Evolutionary conservation across 176 grass and related monocot genomes (phyloP).

Genomic region (Avena insularis): DNA sequence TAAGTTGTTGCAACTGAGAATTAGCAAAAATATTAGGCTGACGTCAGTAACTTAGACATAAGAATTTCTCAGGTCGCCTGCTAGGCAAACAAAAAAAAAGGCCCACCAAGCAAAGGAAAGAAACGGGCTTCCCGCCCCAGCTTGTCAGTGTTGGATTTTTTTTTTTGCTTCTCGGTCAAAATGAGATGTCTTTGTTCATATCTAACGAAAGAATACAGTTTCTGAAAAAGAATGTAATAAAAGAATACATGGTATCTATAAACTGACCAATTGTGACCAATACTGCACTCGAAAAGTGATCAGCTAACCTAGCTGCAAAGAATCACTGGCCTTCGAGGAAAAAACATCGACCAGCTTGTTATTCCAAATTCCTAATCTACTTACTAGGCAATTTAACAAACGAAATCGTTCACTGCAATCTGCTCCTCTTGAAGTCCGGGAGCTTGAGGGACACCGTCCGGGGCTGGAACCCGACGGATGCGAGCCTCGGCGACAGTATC

Average conservation of each 20-base stretch:
- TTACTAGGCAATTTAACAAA: background rate
- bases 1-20: too few species aligned
- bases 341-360: slow-evolving; percentile 16
- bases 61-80: too few species aligned
- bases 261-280: background rate
- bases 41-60: too few species aligned
- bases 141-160: too few species aligned
- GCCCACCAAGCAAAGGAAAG: too few species aligned
- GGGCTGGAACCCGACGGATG: slow-evolving; percentile 57
- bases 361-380: slow-evolving; percentile 8
- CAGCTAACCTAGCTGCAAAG: slow-evolving; percentile 13
- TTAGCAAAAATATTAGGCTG: too few species aligned
- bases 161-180: too few species aligned
- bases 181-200: background rate
- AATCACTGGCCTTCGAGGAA: background rate
- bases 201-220: slow-evolving; percentile 40
- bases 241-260: slow-evolving; percentile 20
- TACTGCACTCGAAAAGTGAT: slow-evolving; percentile 1
- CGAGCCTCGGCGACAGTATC: slow-evolving; percentile 79
- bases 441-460: slow-evolving; percentile 62
- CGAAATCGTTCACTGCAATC: slow-evolving; percentile 40
- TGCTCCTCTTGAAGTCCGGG: slow-evolving; percentile 67
- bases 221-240: background rate
- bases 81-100: too few species aligned
- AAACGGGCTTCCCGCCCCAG: too few species aligned